phyloP scores from a whole-genome alignment of 1,139 yeast genomes.

The Kurtzmaniella quercitrusa region DNA sequence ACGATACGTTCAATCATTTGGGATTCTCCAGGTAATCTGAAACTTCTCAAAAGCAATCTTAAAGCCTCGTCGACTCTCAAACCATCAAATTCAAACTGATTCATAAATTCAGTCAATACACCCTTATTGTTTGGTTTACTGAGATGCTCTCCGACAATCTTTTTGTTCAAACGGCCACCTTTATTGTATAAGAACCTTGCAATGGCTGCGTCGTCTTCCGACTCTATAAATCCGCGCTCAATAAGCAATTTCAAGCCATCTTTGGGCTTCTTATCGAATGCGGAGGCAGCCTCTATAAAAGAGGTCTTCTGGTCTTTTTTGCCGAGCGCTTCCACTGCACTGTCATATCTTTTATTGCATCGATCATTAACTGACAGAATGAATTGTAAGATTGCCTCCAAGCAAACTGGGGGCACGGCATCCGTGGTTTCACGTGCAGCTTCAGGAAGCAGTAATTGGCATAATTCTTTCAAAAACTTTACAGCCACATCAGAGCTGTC shows the following conservation, averaged over 20 bases:
- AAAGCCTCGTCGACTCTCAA: constrained; percentile 91
- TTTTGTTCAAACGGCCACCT: constrained; percentile 80
- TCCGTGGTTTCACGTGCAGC: constrained; percentile 74
- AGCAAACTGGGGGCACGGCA: constrained; percentile 87
- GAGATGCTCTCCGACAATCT: constrained; percentile 78
- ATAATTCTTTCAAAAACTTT: constrained; percentile 63
- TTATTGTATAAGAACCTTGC: constrained; percentile 76
- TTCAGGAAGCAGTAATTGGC: constrained; percentile 77
- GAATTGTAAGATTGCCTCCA: constrained; percentile 78
- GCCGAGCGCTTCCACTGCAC: constrained; percentile 5
- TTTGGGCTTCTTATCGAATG: constrained; percentile 74
- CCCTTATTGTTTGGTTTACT: constrained; percentile 70
- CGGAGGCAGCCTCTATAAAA: constrained; percentile 69
- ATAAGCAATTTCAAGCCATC: constrained; percentile 64
- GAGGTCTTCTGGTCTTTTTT: constrained; percentile 64
- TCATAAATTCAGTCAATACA: constrained; percentile 62
- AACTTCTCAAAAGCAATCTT: constrained; percentile 73
- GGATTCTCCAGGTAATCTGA: constrained; percentile 95
- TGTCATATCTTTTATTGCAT: constrained; percentile 25
- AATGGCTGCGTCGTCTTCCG: constrained; percentile 52
- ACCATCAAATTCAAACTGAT: constrained; percentile 68
- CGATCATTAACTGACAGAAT: constrained; percentile 64
- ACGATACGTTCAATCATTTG: constrained; percentile 93
- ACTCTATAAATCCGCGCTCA: constrained; percentile 62
- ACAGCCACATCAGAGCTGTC: constrained; percentile 81